Conservation (phyloP, 441 rosid genomes). For the Adansonia madagascariensis region DNA sequence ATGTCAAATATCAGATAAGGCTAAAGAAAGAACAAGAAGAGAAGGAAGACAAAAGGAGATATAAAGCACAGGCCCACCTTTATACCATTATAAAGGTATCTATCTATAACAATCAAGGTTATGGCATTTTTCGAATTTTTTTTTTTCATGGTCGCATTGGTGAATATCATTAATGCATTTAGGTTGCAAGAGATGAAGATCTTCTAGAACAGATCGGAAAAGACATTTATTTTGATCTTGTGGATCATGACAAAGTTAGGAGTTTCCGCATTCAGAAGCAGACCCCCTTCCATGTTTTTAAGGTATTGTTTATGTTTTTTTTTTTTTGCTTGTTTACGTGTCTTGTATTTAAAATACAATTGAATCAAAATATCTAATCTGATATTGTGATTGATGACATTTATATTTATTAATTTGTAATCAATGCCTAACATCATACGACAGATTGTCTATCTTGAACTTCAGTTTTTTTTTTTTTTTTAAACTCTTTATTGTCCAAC, state of each 20-base stretch:
- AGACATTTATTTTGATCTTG: slow-evolving; percentile 89
- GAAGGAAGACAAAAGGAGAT: slow-evolving; percentile 77
- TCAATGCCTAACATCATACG: neutral
- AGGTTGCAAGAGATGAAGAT: slow-evolving; percentile 95
- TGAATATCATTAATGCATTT: slow-evolving; percentile 21
- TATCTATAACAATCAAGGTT: slow-evolving; percentile 27
- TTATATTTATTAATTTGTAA: neutral
- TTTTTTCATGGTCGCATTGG: neutral
- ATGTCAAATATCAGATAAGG: slow-evolving; percentile 61
- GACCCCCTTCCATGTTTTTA: slow-evolving; percentile 65
- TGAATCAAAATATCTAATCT: neutral
- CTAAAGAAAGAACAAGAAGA: slow-evolving; percentile 94
- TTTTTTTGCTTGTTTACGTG: slow-evolving; percentile 12
- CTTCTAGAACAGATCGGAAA: slow-evolving; percentile 81
- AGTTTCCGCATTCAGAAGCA: slow-evolving; percentile 90
- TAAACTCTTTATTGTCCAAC: too few relatives aligned
- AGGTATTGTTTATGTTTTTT: slow-evolving; percentile 51
- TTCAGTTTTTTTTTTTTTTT: neutral
- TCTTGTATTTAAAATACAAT: neutral
- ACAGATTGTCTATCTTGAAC: neutral
- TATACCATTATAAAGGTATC: slow-evolving; percentile 75
- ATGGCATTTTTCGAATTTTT: slow-evolving; percentile 1
- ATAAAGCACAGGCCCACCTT: slow-evolving; percentile 93
- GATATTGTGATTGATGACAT: neutral
- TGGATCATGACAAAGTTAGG: slow-evolving; percentile 89